These are phyloP conservation scores for Yamadazyma spencermartinsiae DNA, from an alignment of 1,139 yeast species.

Conservation along the genomic window DNA sequence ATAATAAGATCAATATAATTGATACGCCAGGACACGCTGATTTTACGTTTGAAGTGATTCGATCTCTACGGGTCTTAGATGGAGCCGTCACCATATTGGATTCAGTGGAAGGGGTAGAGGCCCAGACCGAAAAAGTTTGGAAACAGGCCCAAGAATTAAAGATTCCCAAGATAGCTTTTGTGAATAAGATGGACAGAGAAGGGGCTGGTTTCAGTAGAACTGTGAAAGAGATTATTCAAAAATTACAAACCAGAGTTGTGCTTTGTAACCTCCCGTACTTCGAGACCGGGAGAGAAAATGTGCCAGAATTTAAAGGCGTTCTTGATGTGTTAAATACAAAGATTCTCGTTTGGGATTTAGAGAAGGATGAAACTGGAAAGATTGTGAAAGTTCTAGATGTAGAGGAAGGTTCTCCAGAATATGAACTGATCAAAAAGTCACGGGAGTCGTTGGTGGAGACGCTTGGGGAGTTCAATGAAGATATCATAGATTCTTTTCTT, in stretches of 20 bases:
- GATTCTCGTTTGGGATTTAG: conserved; percentile 60
- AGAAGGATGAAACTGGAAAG: conserved; percentile 52
- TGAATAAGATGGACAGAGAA: conserved; percentile 94
- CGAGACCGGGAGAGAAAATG: conserved; percentile 34
- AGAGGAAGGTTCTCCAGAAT: conserved; percentile 31
- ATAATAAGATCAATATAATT: conserved; percentile 73
- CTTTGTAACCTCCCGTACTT: conserved; percentile 81
- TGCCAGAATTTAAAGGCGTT: conserved; percentile 69
- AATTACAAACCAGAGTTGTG: conserved; percentile 72
- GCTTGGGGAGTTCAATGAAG: conserved; percentile 78
- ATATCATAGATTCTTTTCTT: conserved; percentile 71
- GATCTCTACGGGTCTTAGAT: conserved; percentile 87
- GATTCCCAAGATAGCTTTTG: conserved; percentile 75
- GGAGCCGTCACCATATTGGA: conserved; percentile 92
- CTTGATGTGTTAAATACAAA: conserved; percentile 75
- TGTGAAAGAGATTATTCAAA: conserved; percentile 78
- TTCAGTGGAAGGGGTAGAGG: conserved; percentile 97
- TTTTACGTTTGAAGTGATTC: conserved; percentile 89
- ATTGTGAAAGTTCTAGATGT: conserved; percentile 52
- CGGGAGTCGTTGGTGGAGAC: conserved; percentile 82
- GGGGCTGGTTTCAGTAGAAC: conserved; percentile 96
- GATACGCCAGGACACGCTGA: conserved; percentile 99
- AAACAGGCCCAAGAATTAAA: conserved; percentile 68
- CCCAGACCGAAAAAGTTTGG: conserved; percentile 98
- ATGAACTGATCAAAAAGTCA: conserved; percentile 53